Percentiles rank a stretch among this genome's conserved stretches.
Evolutionary conservation across 345 rosid genomes (phyloP).

Genomic region (Eucalyptus caleyi): DNA sequence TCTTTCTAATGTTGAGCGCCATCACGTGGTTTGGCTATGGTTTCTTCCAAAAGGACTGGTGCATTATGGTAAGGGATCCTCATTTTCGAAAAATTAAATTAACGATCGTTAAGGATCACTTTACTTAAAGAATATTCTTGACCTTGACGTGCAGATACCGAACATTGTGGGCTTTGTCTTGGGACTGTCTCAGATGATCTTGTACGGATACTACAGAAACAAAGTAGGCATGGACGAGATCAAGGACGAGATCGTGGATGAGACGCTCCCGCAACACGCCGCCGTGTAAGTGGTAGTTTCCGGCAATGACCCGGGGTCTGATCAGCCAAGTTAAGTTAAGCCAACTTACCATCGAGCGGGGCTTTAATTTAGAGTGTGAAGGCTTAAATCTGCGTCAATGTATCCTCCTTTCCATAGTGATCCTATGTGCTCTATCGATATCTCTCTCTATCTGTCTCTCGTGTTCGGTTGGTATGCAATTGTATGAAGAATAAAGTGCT

Average conservation of each 20-base stretch:
- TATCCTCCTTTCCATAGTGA: background rate
- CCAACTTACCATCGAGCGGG: background rate
- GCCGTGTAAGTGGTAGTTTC: background rate
- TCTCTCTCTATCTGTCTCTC: background rate
- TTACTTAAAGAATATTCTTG: background rate
- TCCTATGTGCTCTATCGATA: background rate
- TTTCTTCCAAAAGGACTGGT: conserved; percentile 33
- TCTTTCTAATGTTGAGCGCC: conserved; percentile 75
- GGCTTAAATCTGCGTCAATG: background rate
- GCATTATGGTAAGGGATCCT: conserved; percentile 54
- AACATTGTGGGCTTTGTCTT: conserved; percentile 59
- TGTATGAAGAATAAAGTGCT: background rate
- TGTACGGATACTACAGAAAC: conserved; percentile 13
- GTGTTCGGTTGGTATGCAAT: no score
- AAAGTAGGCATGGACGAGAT: background rate
- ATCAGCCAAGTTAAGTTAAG: background rate
- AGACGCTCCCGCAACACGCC: conserved; percentile 5
- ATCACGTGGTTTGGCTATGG: conserved; percentile 85
- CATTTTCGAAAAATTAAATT: background rate
- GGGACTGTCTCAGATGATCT: conserved; percentile 61
- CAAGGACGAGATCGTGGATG: background rate
- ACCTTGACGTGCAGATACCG: conserved; percentile 33
- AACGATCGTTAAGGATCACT: background rate
- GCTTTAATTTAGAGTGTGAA: background rate
- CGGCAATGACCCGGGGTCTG: background rate